Base-by-base conservation (phyloP, 1,139 yeast genomes). In the Nakaseomyces nivariensis region DNA sequence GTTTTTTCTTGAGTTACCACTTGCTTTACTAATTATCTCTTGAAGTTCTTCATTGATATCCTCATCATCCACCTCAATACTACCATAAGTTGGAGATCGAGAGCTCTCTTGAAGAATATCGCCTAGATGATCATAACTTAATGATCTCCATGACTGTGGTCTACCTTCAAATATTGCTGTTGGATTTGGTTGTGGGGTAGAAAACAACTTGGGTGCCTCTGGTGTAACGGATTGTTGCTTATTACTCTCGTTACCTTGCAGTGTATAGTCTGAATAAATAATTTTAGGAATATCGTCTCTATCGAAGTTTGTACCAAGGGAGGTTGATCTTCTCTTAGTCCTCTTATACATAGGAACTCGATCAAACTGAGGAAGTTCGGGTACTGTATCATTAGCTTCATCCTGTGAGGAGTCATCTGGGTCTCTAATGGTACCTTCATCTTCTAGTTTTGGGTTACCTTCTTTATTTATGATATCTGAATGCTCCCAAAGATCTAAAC, bases 401-500 rank as follows among this genome's bases (percentile, higher is more conserved):
- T 17, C 43, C 9, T 27, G 32, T 4, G 27, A 26, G 5, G 13
- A 22, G 9, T 34, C 32, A 11, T 42, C 42, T 5, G 48, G 52
- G 32, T 52, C 51, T 24, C 47, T 48, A 7, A 25, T 36, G 5
- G 5, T 32, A 11, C 13, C 11, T 8, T 10, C 22, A 8, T 24
- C 31, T 5, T 34, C 22, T 9, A 29, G 10, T 29, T 37, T 40
- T 5, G 29, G 13, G 13, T 46, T 48, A 2, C 45, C 43, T 13
- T 41, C 37, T 10, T 49, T 50, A 25, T 51, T 49, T 17, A 59
- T 50, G n/a, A 52, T 37, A 8, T 51, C 47, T 29, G 53, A 53
- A 41, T 60, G 54, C 43, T 58, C 64, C 67, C 66, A 63, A n/a
- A 63, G 51, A 37, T 62, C 60, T 22, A 62, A 44, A 43, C 56